Base-by-base conservation (phyloP, 177 flowering plant genomes). In the Vitis hybrid region DNA sequence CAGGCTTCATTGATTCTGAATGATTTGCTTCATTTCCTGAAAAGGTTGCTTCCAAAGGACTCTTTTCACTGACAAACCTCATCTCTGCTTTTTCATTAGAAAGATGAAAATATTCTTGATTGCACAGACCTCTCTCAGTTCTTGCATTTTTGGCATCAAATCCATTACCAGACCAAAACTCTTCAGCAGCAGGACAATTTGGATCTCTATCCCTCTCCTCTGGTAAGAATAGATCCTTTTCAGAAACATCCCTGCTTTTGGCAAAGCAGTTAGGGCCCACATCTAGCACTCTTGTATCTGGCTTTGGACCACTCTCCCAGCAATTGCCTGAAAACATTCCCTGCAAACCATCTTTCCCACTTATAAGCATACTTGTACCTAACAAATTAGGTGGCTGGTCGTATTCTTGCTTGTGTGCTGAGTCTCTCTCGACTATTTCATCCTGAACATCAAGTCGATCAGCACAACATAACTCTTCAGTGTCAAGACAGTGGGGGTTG, bases 121-220 rank as follows among this genome's bases (percentile, higher is more conserved):
- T 59, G 71, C 67, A 69, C 45, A 26, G 29, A 50, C 67, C 67
- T 59, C 63, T 53, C 14, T 66, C 71, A 54, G 69, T 66, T 53
- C n/a, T 52, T 50, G 20, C 50, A 52, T 6, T 34, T 48, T 53
- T n/a, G 54, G 55, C 51, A 63, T 73, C 59, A 51, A 61, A 51
- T 65, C 53, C 68, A 57, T 31, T 50, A 60, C 45, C 20, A 63
- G 66, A 70, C 63, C 19, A 50, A 48, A 67, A 49, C n/a, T 2
- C 45, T 69, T 55, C 52, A n/a, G 63, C 13, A 13, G 65, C 18
- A 18, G 59, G 45, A 31, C 53, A 59, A 19, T 16, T 50, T 22
- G 66, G 65, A 26, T 45, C 45, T 20, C 70, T 49, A 55, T 65
- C 53, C 31, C 50, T 18, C 20, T 63, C 22, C 50, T 29, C 20